phyloP scores from a whole-genome alignment of 2,329 filamentous ascomycete species.

The Hymenoscyphus repandus region DNA sequence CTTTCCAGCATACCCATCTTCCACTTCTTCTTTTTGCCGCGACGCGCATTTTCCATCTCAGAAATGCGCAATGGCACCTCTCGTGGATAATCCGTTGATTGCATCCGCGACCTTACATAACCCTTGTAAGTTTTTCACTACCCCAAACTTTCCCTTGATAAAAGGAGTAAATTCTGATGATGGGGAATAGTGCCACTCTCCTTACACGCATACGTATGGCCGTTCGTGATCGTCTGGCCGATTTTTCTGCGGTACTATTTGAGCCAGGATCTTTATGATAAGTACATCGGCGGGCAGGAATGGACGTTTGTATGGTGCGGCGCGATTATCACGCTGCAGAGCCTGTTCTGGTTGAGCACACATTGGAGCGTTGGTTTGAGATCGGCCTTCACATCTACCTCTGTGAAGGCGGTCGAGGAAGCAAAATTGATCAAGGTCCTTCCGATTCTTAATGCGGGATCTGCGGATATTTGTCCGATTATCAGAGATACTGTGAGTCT shows the following conservation, averaged over 20 bases:
- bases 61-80: constrained; percentile 56
- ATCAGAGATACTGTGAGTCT: constrained; percentile 61
- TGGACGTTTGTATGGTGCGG: constrained; percentile 97
- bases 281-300: constrained; percentile 87
- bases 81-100: constrained; percentile 91
- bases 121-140: constrained; percentile 44
- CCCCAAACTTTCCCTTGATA: neutral
- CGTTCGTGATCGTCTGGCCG: constrained; percentile 88
- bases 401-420: constrained; percentile 62
- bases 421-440: constrained; percentile 90
- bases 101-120: constrained; percentile 82
- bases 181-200: constrained; percentile 53
- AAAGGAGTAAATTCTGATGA: constrained; percentile 9
- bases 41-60: constrained; percentile 17
- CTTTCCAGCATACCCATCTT: constrained; percentile 5
- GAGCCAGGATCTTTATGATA: constrained; percentile 76
- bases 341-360: constrained; percentile 88
- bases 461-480: constrained; percentile 80
- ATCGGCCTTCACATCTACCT: constrained; percentile 73
- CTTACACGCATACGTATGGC: constrained; percentile 87
- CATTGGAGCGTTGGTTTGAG: constrained; percentile 94
- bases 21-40: constrained; percentile 5
- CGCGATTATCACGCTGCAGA: constrained; percentile 80
- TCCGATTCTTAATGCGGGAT: constrained; percentile 81
- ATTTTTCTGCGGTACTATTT: constrained; percentile 86